These are phyloP conservation scores for Cardamine occulta DNA, from an alignment of 345 rosid genomes.

Conservation along the genomic window DNA sequence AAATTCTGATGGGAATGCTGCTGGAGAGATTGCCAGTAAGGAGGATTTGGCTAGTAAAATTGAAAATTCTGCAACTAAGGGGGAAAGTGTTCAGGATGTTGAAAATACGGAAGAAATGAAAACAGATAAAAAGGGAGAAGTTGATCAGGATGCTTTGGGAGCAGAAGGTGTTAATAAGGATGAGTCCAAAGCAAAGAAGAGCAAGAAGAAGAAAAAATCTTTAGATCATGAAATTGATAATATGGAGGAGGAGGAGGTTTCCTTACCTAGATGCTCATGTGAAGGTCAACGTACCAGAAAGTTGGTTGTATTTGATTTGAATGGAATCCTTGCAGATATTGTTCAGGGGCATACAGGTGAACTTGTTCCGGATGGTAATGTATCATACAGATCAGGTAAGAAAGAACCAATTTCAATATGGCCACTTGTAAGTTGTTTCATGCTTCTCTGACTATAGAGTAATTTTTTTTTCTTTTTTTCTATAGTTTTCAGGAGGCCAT, in stretches of 20 bases:
- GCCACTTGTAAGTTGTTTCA: slow-evolving; percentile 15
- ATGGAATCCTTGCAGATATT: slow-evolving; percentile 80
- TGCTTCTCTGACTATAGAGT: slow-evolving; percentile 21
- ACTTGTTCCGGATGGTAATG: slow-evolving; percentile 49
- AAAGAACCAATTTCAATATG: slow-evolving; percentile 1
- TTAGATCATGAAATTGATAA: slow-evolving; percentile 26
- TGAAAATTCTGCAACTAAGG: slow-evolving; percentile 6
- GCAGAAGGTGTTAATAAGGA: slow-evolving; percentile 9
- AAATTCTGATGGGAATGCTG: slow-evolving; percentile 16
- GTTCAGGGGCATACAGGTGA: slow-evolving; percentile 34
- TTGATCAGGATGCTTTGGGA: slow-evolving; percentile 14
- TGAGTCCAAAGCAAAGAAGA: slow-evolving; percentile 15
- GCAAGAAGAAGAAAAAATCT: slow-evolving; percentile 27
- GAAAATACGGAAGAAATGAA: not conserved
- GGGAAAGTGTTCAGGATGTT: not conserved
- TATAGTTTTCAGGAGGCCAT: slow-evolving; percentile 82
- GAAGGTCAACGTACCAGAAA: slow-evolving; percentile 52
- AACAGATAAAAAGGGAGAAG: not conserved
- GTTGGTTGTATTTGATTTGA: slow-evolving; percentile 80
- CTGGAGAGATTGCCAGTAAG: slow-evolving; percentile 15
- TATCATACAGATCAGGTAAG: slow-evolving; percentile 66
- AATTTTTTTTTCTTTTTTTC: slow-evolving; percentile 16
- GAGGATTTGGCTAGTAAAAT: slow-evolving; percentile 10
- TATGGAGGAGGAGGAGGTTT: slow-evolving; percentile 14
- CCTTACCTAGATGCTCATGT: slow-evolving; percentile 34